Evolutionary conservation across 1,284 basidiomycete species (phyloP).

Genomic region (Malassezia restricta): DNA sequence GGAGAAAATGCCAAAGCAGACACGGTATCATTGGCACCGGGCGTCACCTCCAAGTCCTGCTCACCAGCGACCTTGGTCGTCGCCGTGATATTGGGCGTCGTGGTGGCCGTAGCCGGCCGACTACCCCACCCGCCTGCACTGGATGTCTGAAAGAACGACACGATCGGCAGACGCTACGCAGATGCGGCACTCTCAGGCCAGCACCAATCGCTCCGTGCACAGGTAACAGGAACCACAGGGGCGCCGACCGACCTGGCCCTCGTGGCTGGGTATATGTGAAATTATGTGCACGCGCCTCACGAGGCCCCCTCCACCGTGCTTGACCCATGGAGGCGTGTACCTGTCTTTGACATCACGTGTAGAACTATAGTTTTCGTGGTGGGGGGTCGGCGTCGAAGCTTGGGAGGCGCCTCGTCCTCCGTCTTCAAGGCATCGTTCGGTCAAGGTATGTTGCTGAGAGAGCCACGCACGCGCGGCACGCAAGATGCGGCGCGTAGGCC

Average conservation of each 20-base stretch:
- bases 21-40: constrained; percentile 46
- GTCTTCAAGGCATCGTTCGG: constrained; percentile 14
- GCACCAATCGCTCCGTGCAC: constrained; percentile 1
- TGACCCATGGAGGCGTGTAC: background rate
- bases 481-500: background rate
- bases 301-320: background rate
- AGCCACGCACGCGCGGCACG: background rate
- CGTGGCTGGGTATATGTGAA: background rate
- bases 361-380: constrained; percentile 6
- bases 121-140: constrained; percentile 28
- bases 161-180: constrained; percentile 2
- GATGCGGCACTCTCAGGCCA: background rate
- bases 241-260: background rate
- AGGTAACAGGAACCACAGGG: background rate
- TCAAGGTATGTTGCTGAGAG: constrained; percentile 13
- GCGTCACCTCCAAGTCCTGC: constrained; percentile 59
- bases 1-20: constrained; percentile 45
- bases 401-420: constrained; percentile 7
- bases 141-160: constrained; percentile 36
- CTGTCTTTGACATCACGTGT: constrained; percentile 3
- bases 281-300: background rate
- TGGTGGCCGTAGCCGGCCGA: constrained; percentile 13
- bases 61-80: constrained; percentile 29
- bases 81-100: constrained; percentile 21
- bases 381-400: background rate